Conservation (phyloP, 2,329 filamentous ascomycete genomes). For the Colletotrichum sublineola region DNA sequence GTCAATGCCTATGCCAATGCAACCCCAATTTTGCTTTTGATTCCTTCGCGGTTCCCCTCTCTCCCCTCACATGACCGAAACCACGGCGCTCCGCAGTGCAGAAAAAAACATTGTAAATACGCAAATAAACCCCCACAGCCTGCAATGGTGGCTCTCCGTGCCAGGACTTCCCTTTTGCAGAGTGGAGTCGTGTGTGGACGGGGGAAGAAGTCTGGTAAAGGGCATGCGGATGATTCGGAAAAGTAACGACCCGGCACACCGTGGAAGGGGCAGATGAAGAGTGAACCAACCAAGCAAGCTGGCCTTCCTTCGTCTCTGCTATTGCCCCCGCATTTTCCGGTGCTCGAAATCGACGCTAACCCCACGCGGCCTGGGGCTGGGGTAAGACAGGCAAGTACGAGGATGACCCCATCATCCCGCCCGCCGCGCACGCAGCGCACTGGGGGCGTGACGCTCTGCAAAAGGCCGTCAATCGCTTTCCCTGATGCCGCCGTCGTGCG, state of each 20-base stretch:
- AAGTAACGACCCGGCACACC: slow-evolving; percentile 10
- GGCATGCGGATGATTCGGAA: slow-evolving; percentile 29
- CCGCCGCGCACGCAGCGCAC: slow-evolving; percentile 1
- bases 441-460: not conserved
- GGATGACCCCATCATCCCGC: slow-evolving; percentile 7
- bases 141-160: slow-evolving; percentile 15
- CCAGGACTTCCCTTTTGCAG: slow-evolving; percentile 22
- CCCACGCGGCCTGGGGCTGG: slow-evolving; percentile 34
- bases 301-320: slow-evolving; percentile 16
- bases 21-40: slow-evolving; percentile 36
- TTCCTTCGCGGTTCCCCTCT: not conserved
- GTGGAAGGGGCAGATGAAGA: slow-evolving; percentile 2
- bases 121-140: slow-evolving; percentile 27
- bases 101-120: slow-evolving; percentile 16
- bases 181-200: slow-evolving; percentile 6
- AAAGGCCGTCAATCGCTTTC: not conserved
- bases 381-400: slow-evolving; percentile 34
- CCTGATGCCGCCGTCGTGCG: slow-evolving; percentile 7
- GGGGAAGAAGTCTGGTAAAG: slow-evolving; percentile 7
- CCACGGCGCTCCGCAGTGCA: slow-evolving; percentile 19
- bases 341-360: slow-evolving; percentile 37
- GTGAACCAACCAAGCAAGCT: slow-evolving; percentile 19
- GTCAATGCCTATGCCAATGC: slow-evolving; percentile 40
- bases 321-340: slow-evolving; percentile 33
- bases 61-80: slow-evolving; percentile 34